Evolutionary conservation across 192 early-diverging fungal species (phyloP).

Genomic region (Ramicandelaber brevisporus): DNA sequence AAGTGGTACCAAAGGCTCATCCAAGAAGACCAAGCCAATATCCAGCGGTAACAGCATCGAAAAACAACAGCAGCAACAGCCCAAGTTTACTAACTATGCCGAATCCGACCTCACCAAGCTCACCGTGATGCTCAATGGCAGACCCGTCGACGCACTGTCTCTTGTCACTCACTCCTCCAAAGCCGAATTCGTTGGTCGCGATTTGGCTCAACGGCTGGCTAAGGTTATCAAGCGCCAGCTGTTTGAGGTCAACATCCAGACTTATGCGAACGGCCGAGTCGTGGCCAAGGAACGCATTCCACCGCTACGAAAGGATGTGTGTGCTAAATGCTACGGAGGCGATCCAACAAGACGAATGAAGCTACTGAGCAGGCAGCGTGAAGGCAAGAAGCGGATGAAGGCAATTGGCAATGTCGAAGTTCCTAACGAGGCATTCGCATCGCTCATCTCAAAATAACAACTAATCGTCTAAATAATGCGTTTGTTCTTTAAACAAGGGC

Average conservation of each 20-base stretch:
- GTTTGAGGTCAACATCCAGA: slow-evolving; percentile 88
- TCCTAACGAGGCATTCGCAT: slow-evolving; percentile 82
- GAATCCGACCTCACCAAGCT: slow-evolving; percentile 75
- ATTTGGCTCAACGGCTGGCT: slow-evolving; percentile 61
- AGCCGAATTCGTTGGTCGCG: slow-evolving; percentile 41
- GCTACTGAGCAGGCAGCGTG: slow-evolving; percentile 80
- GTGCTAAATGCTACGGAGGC: slow-evolving; percentile 91
- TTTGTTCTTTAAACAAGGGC: too few relatives aligned
- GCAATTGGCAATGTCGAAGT: slow-evolving; percentile 69
- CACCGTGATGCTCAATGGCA: slow-evolving; percentile 72
- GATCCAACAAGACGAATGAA: slow-evolving; percentile 97
- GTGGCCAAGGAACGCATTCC: slow-evolving; percentile 66
- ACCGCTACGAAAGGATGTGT: slow-evolving; percentile 83
- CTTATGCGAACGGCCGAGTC: slow-evolving; percentile 53
- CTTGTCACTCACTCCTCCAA: slow-evolving; percentile 58
- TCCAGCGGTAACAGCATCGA: too few relatives aligned
- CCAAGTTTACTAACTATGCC: too few relatives aligned
- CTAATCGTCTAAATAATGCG: too few relatives aligned
- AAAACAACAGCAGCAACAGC: too few relatives aligned
- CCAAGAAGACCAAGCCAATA: too few relatives aligned
- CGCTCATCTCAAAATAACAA: too few relatives aligned
- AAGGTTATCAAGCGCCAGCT: slow-evolving; percentile 66
- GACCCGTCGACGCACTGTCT: slow-evolving; percentile 78
- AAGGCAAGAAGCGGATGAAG: slow-evolving; percentile 90
- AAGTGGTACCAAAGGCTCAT: too few relatives aligned